phyloP scores from a whole-genome alignment of 768 basidiomycete species.

The Russula sp. region DNA sequence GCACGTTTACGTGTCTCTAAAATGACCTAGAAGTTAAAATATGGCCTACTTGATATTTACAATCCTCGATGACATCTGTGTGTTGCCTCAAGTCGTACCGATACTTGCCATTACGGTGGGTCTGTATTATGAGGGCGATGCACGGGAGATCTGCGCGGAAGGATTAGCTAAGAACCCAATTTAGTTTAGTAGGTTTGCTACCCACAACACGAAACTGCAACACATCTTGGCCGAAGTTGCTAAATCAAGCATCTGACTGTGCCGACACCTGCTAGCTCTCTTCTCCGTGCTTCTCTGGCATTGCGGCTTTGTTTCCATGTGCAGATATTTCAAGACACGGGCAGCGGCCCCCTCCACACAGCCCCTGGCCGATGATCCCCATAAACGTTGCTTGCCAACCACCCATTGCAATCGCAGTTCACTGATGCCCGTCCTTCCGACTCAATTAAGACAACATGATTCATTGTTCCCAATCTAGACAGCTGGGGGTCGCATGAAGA shows the following conservation, averaged over 20 bases:
- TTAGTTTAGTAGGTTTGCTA: neutral
- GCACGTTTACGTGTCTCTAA: neutral
- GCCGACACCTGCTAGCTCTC: neutral
- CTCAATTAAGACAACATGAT: neutral
- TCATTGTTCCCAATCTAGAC: conserved; percentile 8
- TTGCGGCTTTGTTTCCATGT: neutral
- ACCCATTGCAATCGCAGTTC: neutral
- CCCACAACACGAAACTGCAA: neutral
- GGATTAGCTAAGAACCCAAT: neutral
- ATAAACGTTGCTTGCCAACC: neutral
- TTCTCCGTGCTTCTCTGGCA: conserved; percentile 4
- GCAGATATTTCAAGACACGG: neutral
- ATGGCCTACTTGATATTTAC: neutral
- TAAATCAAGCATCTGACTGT: neutral
- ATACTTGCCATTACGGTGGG: conserved; percentile 1
- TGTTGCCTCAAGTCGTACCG: neutral
- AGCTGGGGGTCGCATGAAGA: neutral
- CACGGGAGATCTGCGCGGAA: neutral
- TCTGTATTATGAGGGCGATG: neutral
- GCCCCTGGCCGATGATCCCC: conserved; percentile 1
- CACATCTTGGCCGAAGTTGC: neutral
- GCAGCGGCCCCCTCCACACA: neutral
- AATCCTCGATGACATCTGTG: neutral
- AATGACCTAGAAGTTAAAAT: neutral
- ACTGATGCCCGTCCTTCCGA: neutral